phyloP scores from a whole-genome alignment of 495 filamentous ascomycete genomes.

The Parathielavia appendiculata region DNA sequence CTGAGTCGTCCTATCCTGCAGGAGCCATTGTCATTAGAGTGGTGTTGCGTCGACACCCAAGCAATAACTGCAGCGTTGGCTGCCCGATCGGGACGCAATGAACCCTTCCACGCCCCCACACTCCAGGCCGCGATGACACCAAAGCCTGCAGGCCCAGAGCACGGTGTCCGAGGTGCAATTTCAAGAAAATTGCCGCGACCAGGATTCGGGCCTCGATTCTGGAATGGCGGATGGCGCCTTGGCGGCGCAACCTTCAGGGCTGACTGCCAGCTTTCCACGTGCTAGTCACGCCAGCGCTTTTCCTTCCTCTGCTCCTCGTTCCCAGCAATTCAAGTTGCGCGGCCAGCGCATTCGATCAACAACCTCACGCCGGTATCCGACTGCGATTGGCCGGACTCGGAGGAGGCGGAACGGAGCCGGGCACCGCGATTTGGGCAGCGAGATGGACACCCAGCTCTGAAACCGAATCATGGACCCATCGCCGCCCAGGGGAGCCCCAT shows the following conservation, averaged over 20 bases:
- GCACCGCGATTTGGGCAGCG: conserved; percentile 10
- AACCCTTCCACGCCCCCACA: background rate
- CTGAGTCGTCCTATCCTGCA: too few species aligned
- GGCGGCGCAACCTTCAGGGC: conserved; percentile 11
- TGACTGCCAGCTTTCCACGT: conserved; percentile 1
- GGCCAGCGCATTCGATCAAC: background rate
- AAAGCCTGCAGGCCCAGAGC: conserved; percentile 24
- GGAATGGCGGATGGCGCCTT: conserved; percentile 15
- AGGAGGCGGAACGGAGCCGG: background rate
- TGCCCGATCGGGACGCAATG: conserved; percentile 6
- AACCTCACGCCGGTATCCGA: background rate
- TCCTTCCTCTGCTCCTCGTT: conserved; percentile 9
- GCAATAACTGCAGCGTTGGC: too few species aligned
- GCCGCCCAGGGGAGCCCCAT: conserved; percentile 23
- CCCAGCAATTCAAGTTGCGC: background rate
- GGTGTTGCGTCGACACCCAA: too few species aligned
- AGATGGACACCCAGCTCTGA: conserved; percentile 26
- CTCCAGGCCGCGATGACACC: conserved; percentile 5
- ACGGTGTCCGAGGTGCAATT: conserved; percentile 21
- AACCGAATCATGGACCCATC: conserved; percentile 25
- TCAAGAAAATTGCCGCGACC: conserved; percentile 29
- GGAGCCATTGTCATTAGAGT: too few species aligned
- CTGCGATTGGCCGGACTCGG: background rate
- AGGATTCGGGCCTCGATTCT: conserved; percentile 19
- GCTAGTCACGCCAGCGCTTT: background rate